Evolutionary conservation across 169 alveolate species (phyloP).

Genomic region (Plasmodium gallinaceum): DNA sequence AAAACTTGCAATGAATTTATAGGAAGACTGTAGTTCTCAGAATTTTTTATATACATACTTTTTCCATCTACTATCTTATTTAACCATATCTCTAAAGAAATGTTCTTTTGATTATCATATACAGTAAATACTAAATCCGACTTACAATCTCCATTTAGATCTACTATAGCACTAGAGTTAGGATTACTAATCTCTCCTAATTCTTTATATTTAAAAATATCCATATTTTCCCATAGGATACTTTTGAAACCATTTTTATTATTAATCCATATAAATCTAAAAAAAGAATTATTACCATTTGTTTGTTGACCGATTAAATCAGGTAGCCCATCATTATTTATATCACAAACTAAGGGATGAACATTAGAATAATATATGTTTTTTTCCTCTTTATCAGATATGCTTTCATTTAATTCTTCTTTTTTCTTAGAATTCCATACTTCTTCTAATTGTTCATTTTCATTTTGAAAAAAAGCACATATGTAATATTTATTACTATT

Average conservation of each 20-base stretch:
- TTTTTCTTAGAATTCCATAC: slow-evolving; percentile 52
- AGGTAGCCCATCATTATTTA: slow-evolving; percentile 88
- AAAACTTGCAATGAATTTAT: slow-evolving; percentile 81
- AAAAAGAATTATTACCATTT: slow-evolving; percentile 57
- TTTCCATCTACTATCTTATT: slow-evolving; percentile 59
- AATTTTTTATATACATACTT: slow-evolving; percentile 54
- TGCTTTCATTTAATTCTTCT: slow-evolving; percentile 33
- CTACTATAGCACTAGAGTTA: slow-evolving; percentile 89
- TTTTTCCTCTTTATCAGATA: slow-evolving; percentile 12
- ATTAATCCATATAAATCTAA: slow-evolving; percentile 83
- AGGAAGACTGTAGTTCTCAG: slow-evolving; percentile 75
- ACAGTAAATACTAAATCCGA: slow-evolving; percentile 88
- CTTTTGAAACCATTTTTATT: slow-evolving; percentile 75
- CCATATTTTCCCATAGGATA: slow-evolving; percentile 66
- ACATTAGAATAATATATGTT: slow-evolving; percentile 79
- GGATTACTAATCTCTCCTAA: slow-evolving; percentile 81
- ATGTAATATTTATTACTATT: slow-evolving; percentile 46
- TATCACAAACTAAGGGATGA: slow-evolving; percentile 87
- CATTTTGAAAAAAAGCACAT: slow-evolving; percentile 57
- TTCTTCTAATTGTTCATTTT: slow-evolving; percentile 68
- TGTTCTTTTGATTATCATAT: slow-evolving; percentile 32
- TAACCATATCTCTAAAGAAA: slow-evolving; percentile 78
- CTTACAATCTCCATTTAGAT: slow-evolving; percentile 90
- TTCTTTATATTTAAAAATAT: slow-evolving; percentile 69
- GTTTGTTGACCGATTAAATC: slow-evolving; percentile 83